These are phyloP conservation scores for Aspergillus baeticus DNA, from an alignment of 495 filamentous ascomycete genomes.

Conservation along the genomic window DNA sequence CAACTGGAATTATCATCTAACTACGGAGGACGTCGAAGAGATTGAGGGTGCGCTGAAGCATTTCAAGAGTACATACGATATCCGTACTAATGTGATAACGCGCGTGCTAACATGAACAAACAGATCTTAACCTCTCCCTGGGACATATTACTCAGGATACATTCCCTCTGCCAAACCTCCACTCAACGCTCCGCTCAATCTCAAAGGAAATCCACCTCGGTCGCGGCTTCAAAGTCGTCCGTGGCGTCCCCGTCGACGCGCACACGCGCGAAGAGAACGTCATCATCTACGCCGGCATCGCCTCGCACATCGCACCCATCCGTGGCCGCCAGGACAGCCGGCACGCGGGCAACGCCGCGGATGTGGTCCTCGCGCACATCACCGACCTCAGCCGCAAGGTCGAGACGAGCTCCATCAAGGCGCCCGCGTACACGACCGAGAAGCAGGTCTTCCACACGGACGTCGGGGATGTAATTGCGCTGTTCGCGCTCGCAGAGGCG, in stretches of 20 bases:
- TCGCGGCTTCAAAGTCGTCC: slow-evolving; percentile 62
- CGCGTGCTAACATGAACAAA: not conserved
- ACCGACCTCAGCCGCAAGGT: slow-evolving; percentile 52
- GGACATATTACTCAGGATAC: slow-evolving; percentile 46
- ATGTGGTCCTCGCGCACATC: slow-evolving; percentile 55
- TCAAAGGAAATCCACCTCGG: slow-evolving; percentile 56
- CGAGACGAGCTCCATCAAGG: slow-evolving; percentile 42
- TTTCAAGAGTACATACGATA: slow-evolving; percentile 43
- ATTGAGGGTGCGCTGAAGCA: slow-evolving; percentile 49
- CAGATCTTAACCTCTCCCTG: slow-evolving; percentile 38
- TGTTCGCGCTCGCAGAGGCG: slow-evolving; percentile 51
- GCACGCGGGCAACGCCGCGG: slow-evolving; percentile 13
- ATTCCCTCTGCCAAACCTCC: slow-evolving; percentile 56
- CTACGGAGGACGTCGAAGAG: slow-evolving; percentile 43
- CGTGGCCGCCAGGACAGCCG: slow-evolving; percentile 50
- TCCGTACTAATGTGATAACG: not conserved
- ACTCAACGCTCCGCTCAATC: slow-evolving; percentile 42
- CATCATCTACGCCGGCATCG: slow-evolving; percentile 58
- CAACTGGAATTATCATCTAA: slow-evolving; percentile 52
- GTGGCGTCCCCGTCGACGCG: slow-evolving; percentile 51
- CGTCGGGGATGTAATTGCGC: slow-evolving; percentile 59
- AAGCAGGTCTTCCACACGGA: slow-evolving; percentile 75
- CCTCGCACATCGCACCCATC: slow-evolving; percentile 49
- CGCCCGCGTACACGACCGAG: slow-evolving; percentile 55
- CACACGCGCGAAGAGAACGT: slow-evolving; percentile 59